A percentile compares a stretch with the other conserved stretches of the same genome.
These are phyloP conservation scores for Leptographium wingfieldii DNA, from an alignment of 2,329 filamentous ascomycete genomes.

Conservation along the genomic window DNA sequence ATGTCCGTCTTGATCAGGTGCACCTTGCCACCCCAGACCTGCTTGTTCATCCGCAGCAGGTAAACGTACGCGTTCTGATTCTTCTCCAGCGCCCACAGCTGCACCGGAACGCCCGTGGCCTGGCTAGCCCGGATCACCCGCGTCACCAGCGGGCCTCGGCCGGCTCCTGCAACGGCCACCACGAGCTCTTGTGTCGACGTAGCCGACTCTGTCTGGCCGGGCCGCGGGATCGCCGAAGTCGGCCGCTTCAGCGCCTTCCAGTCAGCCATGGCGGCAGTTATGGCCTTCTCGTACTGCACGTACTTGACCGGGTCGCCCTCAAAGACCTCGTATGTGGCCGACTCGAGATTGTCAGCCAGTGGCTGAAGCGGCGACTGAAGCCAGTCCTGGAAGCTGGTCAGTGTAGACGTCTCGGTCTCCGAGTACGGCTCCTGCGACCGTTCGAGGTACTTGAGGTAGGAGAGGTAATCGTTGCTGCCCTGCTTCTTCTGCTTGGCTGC, in stretches of 20 bases:
- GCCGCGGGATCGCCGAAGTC: constrained; percentile 52
- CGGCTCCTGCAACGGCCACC: constrained; percentile 85
- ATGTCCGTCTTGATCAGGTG: constrained; percentile 93
- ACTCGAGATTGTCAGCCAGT: constrained; percentile 90
- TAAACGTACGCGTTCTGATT: constrained; percentile 96
- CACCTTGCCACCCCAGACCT: constrained; percentile 67
- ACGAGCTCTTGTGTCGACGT: constrained; percentile 37
- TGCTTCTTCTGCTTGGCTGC: constrained; percentile 32
- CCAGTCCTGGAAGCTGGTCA: constrained; percentile 72
- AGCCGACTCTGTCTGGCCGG: constrained; percentile 27
- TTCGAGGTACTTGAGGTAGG: constrained; percentile 77
- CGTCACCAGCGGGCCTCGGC: constrained; percentile 82
- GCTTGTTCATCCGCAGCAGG: constrained; percentile 72
- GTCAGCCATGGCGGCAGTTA: constrained; percentile 67
- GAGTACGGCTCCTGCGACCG: constrained; percentile 57
- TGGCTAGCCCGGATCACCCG: constrained; percentile 72
- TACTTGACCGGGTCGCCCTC: constrained; percentile 98
- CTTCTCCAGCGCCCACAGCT: constrained; percentile 91
- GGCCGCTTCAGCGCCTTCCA: constrained; percentile 63
- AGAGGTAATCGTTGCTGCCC: constrained; percentile 36
- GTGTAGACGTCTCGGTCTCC: constrained; percentile 35
- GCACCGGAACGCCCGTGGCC: constrained; percentile 61
- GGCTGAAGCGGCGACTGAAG: constrained; percentile 91
- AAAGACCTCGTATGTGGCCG: constrained; percentile 95
- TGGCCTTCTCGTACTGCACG: constrained; percentile 81